phyloP scores from a whole-genome alignment of 2,329 filamentous ascomycete genomes.

The Cordyceps cicadae region DNA sequence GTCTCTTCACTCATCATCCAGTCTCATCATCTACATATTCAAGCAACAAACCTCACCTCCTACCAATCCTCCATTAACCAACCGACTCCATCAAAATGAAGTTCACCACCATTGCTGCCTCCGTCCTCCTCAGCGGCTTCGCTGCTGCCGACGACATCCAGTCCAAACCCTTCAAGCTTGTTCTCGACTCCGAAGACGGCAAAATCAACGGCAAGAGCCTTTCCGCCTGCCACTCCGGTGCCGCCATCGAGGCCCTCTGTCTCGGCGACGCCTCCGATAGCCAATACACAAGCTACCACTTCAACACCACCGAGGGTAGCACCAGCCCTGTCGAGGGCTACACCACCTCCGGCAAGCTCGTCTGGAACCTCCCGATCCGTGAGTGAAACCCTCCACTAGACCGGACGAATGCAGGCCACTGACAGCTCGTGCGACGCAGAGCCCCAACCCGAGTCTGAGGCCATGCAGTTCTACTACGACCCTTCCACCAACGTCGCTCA shows the following conservation, averaged over 20 bases:
- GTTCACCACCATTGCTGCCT: slow-evolving; percentile 5
- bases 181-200: slow-evolving; percentile 4
- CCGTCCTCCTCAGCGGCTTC: slow-evolving; percentile 4
- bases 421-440: not conserved
- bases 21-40: not conserved
- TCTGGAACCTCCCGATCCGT: slow-evolving; percentile 9
- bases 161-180: slow-evolving; percentile 12
- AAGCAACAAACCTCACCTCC: not conserved
- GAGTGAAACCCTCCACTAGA: not conserved
- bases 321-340: not conserved
- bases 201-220: not conserved
- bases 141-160: slow-evolving; percentile 9
- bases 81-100: slow-evolving; percentile 8
- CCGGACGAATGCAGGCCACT: not conserved
- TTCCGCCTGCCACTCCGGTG: slow-evolving; percentile 8
- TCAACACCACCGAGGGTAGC: slow-evolving; percentile 8
- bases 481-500: slow-evolving; percentile 10
- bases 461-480: slow-evolving; percentile 7
- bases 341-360: slow-evolving; percentile 1
- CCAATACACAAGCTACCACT: not conserved
- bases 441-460: not conserved
- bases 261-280: not conserved
- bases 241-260: slow-evolving; percentile 10
- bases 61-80: not conserved
- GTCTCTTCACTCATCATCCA: not conserved